These are phyloP conservation scores for Potentilla sterilis DNA, from an alignment of 306 rosid genomes.

Conservation along the genomic window DNA sequence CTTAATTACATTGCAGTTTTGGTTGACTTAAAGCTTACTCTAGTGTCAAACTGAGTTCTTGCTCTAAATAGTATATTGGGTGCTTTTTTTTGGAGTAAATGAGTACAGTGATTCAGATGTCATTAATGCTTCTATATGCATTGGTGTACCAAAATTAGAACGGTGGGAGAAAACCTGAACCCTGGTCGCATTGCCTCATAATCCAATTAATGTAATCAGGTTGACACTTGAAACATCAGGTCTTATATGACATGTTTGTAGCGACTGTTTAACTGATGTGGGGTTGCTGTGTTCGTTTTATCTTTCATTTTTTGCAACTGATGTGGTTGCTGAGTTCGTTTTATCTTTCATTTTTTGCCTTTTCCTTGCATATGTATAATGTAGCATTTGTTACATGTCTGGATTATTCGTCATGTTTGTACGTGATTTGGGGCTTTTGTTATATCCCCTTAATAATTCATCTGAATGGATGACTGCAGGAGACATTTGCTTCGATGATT, in stretches of 20 bases:
- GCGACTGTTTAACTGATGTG: not conserved
- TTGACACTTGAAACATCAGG: not conserved
- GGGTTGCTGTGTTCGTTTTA: too few relatives aligned
- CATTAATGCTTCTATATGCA: not conserved
- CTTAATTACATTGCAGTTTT: not conserved
- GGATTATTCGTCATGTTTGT: not conserved
- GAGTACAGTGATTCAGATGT: not conserved
- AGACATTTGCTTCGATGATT: constrained; percentile 81
- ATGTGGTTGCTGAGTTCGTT: not conserved
- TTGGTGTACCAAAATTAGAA: not conserved
- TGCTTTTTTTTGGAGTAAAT: too few relatives aligned
- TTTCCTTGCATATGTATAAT: not conserved
- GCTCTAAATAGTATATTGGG: too few relatives aligned
- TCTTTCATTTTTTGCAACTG: too few relatives aligned
- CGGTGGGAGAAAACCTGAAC: not conserved
- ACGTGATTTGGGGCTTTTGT: not conserved
- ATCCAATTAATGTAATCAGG: not conserved
- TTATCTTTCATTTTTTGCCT: not conserved
- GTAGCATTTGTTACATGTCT: too few relatives aligned
- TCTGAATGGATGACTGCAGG: constrained; percentile 49
- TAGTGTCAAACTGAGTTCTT: not conserved
- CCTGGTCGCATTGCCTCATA: not conserved
- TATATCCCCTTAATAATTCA: constrained; percentile 7
- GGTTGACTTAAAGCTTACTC: not conserved
- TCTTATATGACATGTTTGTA: not conserved